A percentile compares a stretch with the other conserved stretches of the same genome.
These are phyloP conservation scores for Corymbia maculata DNA, from an alignment of 345 rosid species.

Conservation along the genomic window DNA sequence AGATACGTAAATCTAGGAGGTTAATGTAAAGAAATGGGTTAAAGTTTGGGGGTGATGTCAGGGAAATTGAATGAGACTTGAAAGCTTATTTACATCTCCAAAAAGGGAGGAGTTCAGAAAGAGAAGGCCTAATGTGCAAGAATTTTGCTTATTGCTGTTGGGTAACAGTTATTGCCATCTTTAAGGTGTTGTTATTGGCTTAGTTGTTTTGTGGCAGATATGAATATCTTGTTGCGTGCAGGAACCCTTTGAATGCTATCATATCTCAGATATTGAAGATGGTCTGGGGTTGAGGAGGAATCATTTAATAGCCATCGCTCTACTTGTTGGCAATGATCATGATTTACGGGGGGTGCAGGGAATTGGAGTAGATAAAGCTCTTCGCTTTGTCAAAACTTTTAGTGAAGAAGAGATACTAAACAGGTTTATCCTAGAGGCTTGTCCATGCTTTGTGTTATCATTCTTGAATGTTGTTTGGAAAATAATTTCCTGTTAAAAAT, in stretches of 20 bases:
- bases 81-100: background rate
- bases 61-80: background rate
- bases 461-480: background rate
- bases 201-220: background rate
- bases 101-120: background rate
- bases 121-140: background rate
- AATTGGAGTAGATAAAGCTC: slow-evolving; percentile 69
- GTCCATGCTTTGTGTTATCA: background rate
- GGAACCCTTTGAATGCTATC: slow-evolving; percentile 94
- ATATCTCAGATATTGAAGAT: slow-evolving; percentile 70
- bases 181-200: background rate
- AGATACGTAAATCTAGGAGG: background rate
- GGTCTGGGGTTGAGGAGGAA: slow-evolving; percentile 77
- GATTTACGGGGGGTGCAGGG: slow-evolving; percentile 73
- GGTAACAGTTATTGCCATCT: background rate
- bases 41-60: background rate
- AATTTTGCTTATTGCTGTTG: background rate
- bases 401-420: slow-evolving; percentile 60
- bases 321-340: slow-evolving; percentile 84
- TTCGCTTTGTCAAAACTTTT: slow-evolving; percentile 48
- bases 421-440: slow-evolving; percentile 24
- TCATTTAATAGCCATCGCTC: slow-evolving; percentile 78
- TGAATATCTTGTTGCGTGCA: slow-evolving; percentile 21
- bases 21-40: background rate
- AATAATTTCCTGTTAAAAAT: background rate